Percentiles rank a stretch among this genome's conserved stretches.
Conservation (phyloP, 2,329 filamentous ascomycete genomes). For the Verticillium alfalfae region DNA sequence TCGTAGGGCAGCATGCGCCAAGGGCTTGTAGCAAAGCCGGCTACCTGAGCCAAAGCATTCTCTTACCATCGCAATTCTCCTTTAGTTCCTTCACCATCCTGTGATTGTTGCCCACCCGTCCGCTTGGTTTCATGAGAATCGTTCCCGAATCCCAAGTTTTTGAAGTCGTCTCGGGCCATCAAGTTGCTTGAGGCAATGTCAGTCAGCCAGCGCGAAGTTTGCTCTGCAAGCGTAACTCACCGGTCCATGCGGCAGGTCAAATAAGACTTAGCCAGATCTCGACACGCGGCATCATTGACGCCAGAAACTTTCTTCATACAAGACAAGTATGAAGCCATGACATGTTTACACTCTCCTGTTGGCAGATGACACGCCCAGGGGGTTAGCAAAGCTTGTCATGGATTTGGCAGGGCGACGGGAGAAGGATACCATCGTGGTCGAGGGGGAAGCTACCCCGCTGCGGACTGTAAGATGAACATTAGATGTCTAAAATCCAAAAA, state of each 20-base stretch:
- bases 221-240: conserved; percentile 42
- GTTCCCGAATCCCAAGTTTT: conserved; percentile 74
- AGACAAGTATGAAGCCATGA: conserved; percentile 78
- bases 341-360: conserved; percentile 82
- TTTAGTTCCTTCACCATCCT: conserved; percentile 17
- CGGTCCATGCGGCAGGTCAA: conserved; percentile 90
- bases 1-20: too few relatives aligned
- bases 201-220: not conserved
- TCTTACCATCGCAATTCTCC: not conserved
- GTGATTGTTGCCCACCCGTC: conserved; percentile 13
- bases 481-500: not conserved
- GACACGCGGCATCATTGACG: conserved; percentile 80
- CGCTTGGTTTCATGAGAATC: conserved; percentile 10
- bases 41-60: too few relatives aligned
- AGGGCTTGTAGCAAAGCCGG: too few relatives aligned
- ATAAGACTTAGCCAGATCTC: conserved; percentile 81
- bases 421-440: conserved; percentile 67
- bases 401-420: not conserved
- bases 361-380: not conserved
- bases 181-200: conserved; percentile 58
- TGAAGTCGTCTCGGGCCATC: conserved; percentile 94
- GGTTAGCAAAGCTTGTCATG: not conserved
- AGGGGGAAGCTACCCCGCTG: conserved; percentile 94
- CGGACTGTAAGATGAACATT: conserved; percentile 47
- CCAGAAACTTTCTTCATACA: conserved; percentile 84